These are phyloP conservation scores for Berberis thunbergii DNA, from an alignment of 164 flowering plant genomes.

Conservation along the genomic window DNA sequence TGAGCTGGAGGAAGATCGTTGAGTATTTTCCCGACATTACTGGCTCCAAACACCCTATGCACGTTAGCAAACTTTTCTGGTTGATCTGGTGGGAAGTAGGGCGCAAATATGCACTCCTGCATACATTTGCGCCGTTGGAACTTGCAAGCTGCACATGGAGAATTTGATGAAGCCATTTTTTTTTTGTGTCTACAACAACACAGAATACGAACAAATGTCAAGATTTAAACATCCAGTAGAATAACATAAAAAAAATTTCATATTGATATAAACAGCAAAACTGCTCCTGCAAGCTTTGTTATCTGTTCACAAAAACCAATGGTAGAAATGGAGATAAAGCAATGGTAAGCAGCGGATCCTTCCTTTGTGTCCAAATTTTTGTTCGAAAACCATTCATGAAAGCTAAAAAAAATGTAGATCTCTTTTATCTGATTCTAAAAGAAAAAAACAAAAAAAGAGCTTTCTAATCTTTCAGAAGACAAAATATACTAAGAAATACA, in stretches of 20 bases:
- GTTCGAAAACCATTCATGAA: no score
- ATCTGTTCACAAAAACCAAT: no score
- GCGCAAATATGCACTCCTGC: slow-evolving; percentile 25
- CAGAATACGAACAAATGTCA: neutral
- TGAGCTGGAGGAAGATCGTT: slow-evolving; percentile 15
- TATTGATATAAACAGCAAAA: no score
- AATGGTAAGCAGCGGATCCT: no score
- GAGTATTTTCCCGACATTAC: slow-evolving; percentile 23
- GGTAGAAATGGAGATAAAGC: no score
- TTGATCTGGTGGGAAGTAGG: slow-evolving; percentile 25
- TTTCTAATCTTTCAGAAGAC: no score
- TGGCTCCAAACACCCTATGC: slow-evolving; percentile 28
- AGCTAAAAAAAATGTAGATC: no score
- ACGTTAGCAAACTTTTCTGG: slow-evolving; percentile 23
- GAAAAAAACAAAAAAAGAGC: no score
- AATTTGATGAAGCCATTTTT: slow-evolving; percentile 20
- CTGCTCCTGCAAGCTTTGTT: no score
- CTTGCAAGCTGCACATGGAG: slow-evolving; percentile 31
- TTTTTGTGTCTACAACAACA: neutral
- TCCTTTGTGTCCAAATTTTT: no score
- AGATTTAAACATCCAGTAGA: neutral
- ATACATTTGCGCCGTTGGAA: slow-evolving; percentile 22
- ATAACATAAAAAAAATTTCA: neutral
- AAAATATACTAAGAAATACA: no score
- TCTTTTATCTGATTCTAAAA: no score